Percentiles rank a stretch among this genome's conserved stretches.
Conservation (phyloP, 768 basidiomycete genomes). For the Pluteus cervinus region DNA sequence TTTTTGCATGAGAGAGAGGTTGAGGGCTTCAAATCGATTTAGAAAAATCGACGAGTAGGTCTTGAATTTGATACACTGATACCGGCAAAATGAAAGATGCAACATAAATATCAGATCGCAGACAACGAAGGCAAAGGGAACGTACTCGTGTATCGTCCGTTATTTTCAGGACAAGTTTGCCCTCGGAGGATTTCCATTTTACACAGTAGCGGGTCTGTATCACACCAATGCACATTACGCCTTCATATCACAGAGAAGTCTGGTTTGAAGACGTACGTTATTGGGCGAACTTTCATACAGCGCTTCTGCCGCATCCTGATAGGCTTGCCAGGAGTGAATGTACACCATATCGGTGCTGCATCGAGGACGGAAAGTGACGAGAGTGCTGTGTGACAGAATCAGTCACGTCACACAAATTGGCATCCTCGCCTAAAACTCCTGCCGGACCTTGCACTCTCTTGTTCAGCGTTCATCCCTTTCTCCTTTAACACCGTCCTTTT, state of each 20-base stretch:
- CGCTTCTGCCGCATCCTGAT: slow-evolving; percentile 83
- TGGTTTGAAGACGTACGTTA: slow-evolving; percentile 41
- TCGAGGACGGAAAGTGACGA: slow-evolving; percentile 19
- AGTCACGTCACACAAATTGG: slow-evolving; percentile 12
- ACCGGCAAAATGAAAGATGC: neutral
- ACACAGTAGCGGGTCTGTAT: slow-evolving; percentile 81
- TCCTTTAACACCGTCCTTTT: slow-evolving; percentile 1
- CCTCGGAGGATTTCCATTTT: slow-evolving; percentile 85
- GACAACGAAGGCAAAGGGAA: slow-evolving; percentile 9
- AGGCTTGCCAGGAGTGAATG: slow-evolving; percentile 87
- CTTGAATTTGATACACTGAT: slow-evolving; percentile 93
- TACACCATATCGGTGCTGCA: slow-evolving; percentile 83
- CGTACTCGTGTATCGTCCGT: slow-evolving; percentile 86
- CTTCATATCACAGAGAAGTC: too few species aligned
- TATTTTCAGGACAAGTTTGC: slow-evolving; percentile 88
- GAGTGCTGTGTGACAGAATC: neutral
- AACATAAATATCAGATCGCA: too few species aligned
- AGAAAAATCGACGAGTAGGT: slow-evolving; percentile 92
- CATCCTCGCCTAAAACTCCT: slow-evolving; percentile 7
- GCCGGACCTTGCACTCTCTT: neutral
- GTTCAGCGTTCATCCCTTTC: slow-evolving; percentile 3
- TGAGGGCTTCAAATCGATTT: slow-evolving; percentile 93
- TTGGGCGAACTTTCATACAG: slow-evolving; percentile 78
- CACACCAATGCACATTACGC: neutral
- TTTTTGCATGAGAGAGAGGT: slow-evolving; percentile 78